These are phyloP conservation scores for Pyrenophora graminea DNA, from an alignment of 2,329 filamentous ascomycete species.

Conservation along the genomic window DNA sequence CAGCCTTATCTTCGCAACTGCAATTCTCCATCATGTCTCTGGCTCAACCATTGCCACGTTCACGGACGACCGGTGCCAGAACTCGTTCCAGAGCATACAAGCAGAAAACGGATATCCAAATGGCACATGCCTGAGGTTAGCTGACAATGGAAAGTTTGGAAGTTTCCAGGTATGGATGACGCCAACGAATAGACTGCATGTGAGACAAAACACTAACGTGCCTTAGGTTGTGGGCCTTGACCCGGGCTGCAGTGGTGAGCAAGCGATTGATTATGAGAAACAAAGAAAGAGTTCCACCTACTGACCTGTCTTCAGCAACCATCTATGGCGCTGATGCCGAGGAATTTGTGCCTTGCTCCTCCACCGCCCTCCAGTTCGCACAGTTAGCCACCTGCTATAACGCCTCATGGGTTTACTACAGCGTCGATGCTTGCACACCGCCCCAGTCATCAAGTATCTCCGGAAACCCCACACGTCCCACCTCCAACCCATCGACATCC, in stretches of 20 bases:
- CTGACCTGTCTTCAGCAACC: neutral
- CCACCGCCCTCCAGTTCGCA: conserved; percentile 5
- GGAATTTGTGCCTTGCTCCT: conserved; percentile 1
- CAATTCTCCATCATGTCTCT: neutral
- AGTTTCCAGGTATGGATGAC: conserved; percentile 2
- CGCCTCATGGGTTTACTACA: conserved; percentile 10
- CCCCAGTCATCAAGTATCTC: neutral
- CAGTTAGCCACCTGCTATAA: conserved; percentile 4
- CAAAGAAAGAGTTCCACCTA: neutral
- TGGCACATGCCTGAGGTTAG: neutral
- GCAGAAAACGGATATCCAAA: conserved; percentile 7
- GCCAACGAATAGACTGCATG: too few relatives aligned
- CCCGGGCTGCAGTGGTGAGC: conserved; percentile 7
- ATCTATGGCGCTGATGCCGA: conserved; percentile 2
- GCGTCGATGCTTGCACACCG: conserved; percentile 5
- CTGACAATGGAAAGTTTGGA: neutral
- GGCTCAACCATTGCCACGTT: conserved; percentile 3
- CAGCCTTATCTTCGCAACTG: neutral
- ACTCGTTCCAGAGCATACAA: conserved; percentile 1
- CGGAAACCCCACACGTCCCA: neutral
- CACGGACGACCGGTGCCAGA: conserved; percentile 1
- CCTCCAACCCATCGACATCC: neutral
- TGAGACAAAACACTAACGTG: too few relatives aligned
- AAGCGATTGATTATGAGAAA: neutral
- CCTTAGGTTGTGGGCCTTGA: neutral